These are phyloP conservation scores for Heteromeles arbutifolia DNA, from an alignment of 306 rosid genomes.

Conservation along the genomic window DNA sequence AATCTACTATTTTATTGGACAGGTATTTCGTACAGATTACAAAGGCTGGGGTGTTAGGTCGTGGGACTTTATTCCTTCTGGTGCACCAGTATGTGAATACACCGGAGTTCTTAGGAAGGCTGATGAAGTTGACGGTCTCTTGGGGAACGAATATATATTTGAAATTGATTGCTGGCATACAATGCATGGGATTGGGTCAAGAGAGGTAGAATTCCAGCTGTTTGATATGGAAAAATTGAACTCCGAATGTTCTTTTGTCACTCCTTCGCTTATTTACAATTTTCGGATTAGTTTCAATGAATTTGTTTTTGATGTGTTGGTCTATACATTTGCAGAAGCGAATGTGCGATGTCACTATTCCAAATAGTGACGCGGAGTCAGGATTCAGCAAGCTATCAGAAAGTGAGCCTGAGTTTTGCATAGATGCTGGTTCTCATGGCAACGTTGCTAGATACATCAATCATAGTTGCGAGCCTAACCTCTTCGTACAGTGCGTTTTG, in stretches of 20 bases:
- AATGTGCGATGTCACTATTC: constrained; percentile 19
- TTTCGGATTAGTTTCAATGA: neutral
- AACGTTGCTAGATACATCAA: constrained; percentile 29
- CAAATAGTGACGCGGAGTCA: neutral
- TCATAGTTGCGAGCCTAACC: constrained; percentile 34
- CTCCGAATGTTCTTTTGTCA: neutral
- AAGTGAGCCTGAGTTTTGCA: constrained; percentile 17
- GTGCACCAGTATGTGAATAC: constrained; percentile 34
- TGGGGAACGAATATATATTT: constrained; percentile 22
- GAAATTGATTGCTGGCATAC: constrained; percentile 33
- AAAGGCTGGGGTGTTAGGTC: constrained; percentile 37
- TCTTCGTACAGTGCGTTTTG: constrained; percentile 32
- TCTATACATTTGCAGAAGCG: constrained; percentile 17
- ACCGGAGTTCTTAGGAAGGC: constrained; percentile 24
- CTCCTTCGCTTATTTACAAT: neutral
- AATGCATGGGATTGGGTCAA: constrained; percentile 21
- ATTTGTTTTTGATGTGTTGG: neutral
- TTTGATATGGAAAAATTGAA: neutral
- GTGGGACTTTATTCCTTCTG: constrained; percentile 32
- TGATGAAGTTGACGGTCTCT: constrained; percentile 12
- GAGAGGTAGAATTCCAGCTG: constrained; percentile 20
- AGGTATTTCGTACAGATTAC: constrained; percentile 20
- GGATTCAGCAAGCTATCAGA: constrained; percentile 2
- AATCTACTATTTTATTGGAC: neutral
- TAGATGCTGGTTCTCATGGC: constrained; percentile 19